Evolutionary conservation across 2,329 filamentous ascomycete species (phyloP).

Genomic region (Sporothrix pseudoabietina): DNA sequence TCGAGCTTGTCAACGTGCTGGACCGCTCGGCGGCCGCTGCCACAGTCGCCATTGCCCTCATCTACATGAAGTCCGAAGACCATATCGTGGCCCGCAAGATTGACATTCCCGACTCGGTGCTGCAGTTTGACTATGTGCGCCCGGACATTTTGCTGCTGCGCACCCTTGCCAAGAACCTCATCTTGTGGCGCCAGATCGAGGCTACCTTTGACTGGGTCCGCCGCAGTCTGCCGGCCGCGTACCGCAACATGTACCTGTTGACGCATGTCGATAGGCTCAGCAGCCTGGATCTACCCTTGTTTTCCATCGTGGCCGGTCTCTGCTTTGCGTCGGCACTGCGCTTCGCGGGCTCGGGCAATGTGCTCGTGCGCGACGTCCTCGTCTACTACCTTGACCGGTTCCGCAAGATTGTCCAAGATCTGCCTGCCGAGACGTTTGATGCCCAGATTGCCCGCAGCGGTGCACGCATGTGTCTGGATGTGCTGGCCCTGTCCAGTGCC

Average conservation of each 20-base stretch:
- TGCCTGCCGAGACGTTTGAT: constrained; percentile 68
- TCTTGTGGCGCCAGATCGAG: constrained; percentile 85
- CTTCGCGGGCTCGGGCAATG: constrained; percentile 71
- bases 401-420: constrained; percentile 68
- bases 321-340: constrained; percentile 78
- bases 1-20: constrained; percentile 87
- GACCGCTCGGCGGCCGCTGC: constrained; percentile 94
- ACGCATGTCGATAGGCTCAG: constrained; percentile 62
- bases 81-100: constrained; percentile 84
- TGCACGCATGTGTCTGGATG: constrained; percentile 86
- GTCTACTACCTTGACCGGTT: constrained; percentile 85
- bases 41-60: constrained; percentile 83
- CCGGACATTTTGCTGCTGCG: constrained; percentile 90
- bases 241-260: constrained; percentile 64
- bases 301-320: constrained; percentile 86
- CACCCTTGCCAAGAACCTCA: constrained; percentile 85
- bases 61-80: constrained; percentile 97
- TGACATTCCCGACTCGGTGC: constrained; percentile 83
- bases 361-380: constrained; percentile 75
- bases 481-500: constrained; percentile 77
- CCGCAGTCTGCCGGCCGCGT: constrained; percentile 69
- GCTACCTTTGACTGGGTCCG: constrained; percentile 75
- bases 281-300: constrained; percentile 86
- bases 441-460: constrained; percentile 80
- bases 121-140: constrained; percentile 94